Evolutionary conservation across 139 green algal species (phyloP).

Genomic region (Mesostigma viride): DNA sequence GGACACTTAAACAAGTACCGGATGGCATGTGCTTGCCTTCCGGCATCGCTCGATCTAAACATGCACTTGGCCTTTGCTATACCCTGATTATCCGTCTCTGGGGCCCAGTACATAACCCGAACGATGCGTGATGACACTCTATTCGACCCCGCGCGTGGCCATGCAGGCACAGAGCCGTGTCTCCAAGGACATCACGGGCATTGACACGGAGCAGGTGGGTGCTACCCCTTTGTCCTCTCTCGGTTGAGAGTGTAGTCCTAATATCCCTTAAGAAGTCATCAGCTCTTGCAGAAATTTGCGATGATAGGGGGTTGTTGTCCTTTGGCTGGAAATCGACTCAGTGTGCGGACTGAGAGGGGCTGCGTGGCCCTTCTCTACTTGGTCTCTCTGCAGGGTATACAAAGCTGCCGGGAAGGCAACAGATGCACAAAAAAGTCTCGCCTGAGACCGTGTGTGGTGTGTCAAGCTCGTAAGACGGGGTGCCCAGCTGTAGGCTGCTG

Average conservation of each 20-base stretch:
- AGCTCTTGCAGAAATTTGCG: neutral
- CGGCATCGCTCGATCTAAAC: neutral
- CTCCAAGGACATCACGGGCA: conserved; percentile 41
- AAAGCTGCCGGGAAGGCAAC: no score
- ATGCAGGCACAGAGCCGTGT: conserved; percentile 56
- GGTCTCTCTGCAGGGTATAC: neutral
- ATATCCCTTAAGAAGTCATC: no score
- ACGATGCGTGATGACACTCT: neutral
- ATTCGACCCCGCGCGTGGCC: conserved; percentile 16
- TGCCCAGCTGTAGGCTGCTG: no score
- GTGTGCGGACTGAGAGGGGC: neutral
- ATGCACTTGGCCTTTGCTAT: neutral
- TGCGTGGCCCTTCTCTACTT: neutral
- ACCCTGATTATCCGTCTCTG: neutral
- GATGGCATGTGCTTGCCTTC: neutral
- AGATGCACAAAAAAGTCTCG: no score
- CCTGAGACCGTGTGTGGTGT: no score
- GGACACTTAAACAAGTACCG: no score
- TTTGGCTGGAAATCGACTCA: neutral
- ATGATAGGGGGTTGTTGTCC: neutral
- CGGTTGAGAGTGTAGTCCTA: no score
- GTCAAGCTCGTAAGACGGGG: no score
- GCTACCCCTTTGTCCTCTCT: no score
- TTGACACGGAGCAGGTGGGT: conserved; percentile 56
- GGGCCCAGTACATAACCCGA: neutral